Evolutionary conservation across 495 filamentous ascomycete genomes (phyloP).

Genomic region (Penicilliopsis zonata): DNA sequence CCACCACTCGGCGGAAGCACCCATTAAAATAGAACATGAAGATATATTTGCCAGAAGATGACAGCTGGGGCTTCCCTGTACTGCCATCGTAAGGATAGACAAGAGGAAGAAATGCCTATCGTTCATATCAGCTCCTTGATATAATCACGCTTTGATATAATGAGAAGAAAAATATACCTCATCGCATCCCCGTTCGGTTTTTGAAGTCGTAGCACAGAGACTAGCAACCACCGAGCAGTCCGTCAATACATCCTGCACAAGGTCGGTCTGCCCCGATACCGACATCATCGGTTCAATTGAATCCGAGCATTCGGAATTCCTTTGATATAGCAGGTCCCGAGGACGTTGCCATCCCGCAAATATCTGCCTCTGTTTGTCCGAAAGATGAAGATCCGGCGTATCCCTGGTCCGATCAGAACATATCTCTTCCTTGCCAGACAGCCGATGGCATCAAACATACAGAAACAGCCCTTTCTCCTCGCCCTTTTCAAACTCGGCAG

Average conservation of each 20-base stretch:
- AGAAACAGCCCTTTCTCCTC: conserved; percentile 31
- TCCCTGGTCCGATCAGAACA: conserved; percentile 45
- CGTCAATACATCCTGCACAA: conserved; percentile 87
- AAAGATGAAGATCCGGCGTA: conserved; percentile 52
- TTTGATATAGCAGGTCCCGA: conserved; percentile 40
- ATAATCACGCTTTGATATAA: too few species aligned
- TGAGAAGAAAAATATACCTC: too few species aligned
- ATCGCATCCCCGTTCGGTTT: conserved; percentile 45
- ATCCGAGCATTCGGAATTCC: too few species aligned
- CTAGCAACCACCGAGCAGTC: conserved; percentile 97
- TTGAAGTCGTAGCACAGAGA: conserved; percentile 70
- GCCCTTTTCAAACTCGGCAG: conserved; percentile 37
- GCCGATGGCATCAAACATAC: conserved; percentile 28
- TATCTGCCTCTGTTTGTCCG: conserved; percentile 52
- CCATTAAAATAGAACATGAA: conserved; percentile 93
- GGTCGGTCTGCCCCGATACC: conserved; percentile 45
- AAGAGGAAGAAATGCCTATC: conserved; percentile 52
- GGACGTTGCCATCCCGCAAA: conserved; percentile 79
- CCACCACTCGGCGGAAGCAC: conserved; percentile 70
- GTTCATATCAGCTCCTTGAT: too few species aligned
- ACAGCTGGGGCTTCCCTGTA: conserved; percentile 42
- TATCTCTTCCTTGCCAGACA: not conserved
- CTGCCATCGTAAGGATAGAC: conserved; percentile 61
- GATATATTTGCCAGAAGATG: conserved; percentile 77
- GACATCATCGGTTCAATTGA: conserved; percentile 36